phyloP scores from a whole-genome alignment of 768 basidiomycete genomes.

The Albatrellus ellisii region DNA sequence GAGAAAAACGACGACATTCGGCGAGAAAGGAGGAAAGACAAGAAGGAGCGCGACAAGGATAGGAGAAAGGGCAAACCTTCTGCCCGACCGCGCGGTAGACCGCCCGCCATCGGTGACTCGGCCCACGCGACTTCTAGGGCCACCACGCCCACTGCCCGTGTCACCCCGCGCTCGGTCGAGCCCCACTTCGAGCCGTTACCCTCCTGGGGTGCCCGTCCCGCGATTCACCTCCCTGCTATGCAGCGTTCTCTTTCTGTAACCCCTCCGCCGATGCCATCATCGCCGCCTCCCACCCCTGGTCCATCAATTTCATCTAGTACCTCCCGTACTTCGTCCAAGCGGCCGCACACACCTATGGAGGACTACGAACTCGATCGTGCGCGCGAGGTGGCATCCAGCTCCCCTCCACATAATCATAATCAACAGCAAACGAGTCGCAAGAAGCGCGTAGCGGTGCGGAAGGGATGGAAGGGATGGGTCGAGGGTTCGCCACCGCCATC shows the following conservation, averaged over 20 bases:
- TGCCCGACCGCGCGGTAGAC: slow-evolving; percentile 16
- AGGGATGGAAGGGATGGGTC: slow-evolving; percentile 89
- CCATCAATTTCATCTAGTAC: slow-evolving; percentile 63
- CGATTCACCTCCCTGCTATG: slow-evolving; percentile 56
- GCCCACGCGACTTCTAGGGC: slow-evolving; percentile 12
- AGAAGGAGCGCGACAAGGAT: slow-evolving; percentile 39
- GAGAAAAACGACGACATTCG: slow-evolving; percentile 48
- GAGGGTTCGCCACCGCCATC: slow-evolving; percentile 76
- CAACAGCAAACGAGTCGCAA: no score
- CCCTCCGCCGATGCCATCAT: slow-evolving; percentile 49
- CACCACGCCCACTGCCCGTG: slow-evolving; percentile 13
- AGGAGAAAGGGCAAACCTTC: slow-evolving; percentile 28
- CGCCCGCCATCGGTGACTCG: slow-evolving; percentile 15
- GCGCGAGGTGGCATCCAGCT: slow-evolving; percentile 15
- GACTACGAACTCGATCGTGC: slow-evolving; percentile 19
- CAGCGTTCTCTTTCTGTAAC: slow-evolving; percentile 66
- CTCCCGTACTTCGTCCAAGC: slow-evolving; percentile 69
- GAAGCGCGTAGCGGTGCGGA: slow-evolving; percentile 55
- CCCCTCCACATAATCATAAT: slow-evolving; percentile 16
- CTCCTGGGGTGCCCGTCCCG: slow-evolving; percentile 58
- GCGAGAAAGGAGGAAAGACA: slow-evolving; percentile 36
- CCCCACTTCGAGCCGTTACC: slow-evolving; percentile 15
- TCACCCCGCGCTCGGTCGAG: slow-evolving; percentile 10
- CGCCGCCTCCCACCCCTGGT: slow-evolving; percentile 62
- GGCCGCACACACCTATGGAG: slow-evolving; percentile 64